Base-by-base conservation (phyloP, 2,329 filamentous ascomycete genomes). In the Venturiaceae sp. region DNA sequence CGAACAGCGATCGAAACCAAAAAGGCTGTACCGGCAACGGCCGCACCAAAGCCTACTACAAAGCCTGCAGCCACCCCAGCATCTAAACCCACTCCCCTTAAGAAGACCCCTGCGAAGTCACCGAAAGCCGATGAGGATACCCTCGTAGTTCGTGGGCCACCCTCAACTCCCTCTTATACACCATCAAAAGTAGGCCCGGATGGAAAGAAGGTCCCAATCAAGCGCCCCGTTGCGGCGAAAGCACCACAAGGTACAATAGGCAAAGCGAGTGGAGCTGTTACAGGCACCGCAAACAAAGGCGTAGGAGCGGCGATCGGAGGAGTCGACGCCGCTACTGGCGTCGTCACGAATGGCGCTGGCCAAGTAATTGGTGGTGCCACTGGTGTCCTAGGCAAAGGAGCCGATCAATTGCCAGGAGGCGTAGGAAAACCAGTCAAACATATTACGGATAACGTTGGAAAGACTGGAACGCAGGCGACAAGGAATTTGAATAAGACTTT, bases 401-500 rank as follows among this genome's bases (percentile, higher is more conserved):
- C 72, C 0, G 68, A 72, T 7, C 66, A 67, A 33, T 46, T 71
- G 3, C 71, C 70, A 1, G 64, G 23, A 1, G 58, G 69, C 23
- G 68, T 69, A 0, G 70, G 69, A 3, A 68, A 70, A 65, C 68
- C 70, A 0, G 69, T 73, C 30, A 70, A 71, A 55, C 71, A 75
- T 57, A 66, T 75, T 2, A 75, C 72, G 7, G 67, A 69, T 21
- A 67, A 66, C 19, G 67, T 74, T 8, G 75, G 74, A 37, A 74
- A 75, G 65, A 76, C 72, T 5, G 68, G 68, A 3, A 73, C 72
- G 0, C 70, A 68, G 0, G 69, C 72, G 5, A 71, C 71, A 19
- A 68, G 70, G 36, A 72, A 72, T 34, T 59, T 72, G 26, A 73
- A 75, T 34, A 73, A 74, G 58, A 75, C 74, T 4, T 64, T 69